Evolutionary conservation across 495 filamentous ascomycete genomes (phyloP), one percentile per base, ranked within the genome.

Genomic region (Tuber calosporum): DNA sequence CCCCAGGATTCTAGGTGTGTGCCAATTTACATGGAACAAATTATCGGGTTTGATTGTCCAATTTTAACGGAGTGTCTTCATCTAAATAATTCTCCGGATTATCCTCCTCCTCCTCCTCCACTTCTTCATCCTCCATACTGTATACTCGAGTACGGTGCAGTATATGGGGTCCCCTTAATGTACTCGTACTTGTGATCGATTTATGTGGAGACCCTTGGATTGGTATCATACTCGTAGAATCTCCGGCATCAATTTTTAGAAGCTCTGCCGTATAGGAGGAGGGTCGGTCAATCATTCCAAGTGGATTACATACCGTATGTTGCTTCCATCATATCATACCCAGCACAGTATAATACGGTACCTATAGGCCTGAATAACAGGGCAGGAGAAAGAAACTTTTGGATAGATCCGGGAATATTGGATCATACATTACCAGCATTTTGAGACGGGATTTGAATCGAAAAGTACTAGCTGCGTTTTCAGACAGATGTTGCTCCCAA

Each of bases 1-100:
- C 53, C 30, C 13, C 53, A 62, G 53, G 11, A 34, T 62, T 62
- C 53, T 26, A 17, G 53, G 53, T 34, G 53, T 62, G 53, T 34
- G 34, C 17, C 53, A 62, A 62, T 62, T 62, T 62, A 62, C 53
- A 62, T 62, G 53, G 53, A 34, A 62, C 53, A 34, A 62, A 62
- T 34, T 34, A 62, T 62, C 53, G 53, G 53, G 53, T 30, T 62
- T 62, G 34, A 62, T 62, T 62, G 26, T 34, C 53, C 26, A 62
- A 62, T 62, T 62, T 62, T 15, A 62, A 62, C 1, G 53, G 53
- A 34, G 53, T 62, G 53, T 34, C n/a, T 62, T 62, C 26, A 62
- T 62, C 53, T 34, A 62, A 26, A 62, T 26, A 62, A 62, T 62
- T 62, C 53, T 62, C 53, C 53, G 53, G 53, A 19, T 62, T 17